Evolutionary conservation across 2,329 filamentous ascomycete genomes (phyloP).

Genomic region (Sporothrix mexicana): DNA sequence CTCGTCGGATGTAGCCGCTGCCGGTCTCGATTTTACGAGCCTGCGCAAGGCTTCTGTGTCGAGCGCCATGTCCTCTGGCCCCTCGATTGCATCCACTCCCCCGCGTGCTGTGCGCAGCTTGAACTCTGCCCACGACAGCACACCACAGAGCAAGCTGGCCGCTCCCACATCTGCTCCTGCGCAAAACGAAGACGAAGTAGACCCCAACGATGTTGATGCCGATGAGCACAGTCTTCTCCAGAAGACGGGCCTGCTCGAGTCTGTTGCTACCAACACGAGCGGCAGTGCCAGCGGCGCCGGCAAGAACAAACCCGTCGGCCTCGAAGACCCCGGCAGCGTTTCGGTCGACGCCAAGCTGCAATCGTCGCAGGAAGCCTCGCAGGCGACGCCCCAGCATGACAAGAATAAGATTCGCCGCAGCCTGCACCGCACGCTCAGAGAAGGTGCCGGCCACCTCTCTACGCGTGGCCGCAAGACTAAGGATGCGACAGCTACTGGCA

Average conservation of each 20-base stretch:
- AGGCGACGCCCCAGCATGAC: constrained; percentile 46
- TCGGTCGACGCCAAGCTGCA: constrained; percentile 25
- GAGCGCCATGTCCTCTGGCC: constrained; percentile 49
- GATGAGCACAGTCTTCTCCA: constrained; percentile 71
- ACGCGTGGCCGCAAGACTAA: constrained; percentile 78
- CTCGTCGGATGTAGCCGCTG: constrained; percentile 51
- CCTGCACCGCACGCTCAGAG: constrained; percentile 86
- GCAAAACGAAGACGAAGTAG: constrained; percentile 35
- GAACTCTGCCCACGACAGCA: constrained; percentile 43
- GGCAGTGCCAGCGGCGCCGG: neutral
- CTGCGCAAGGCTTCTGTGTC: constrained; percentile 53
- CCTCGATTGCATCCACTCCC: constrained; percentile 44
- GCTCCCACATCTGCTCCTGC: constrained; percentile 9
- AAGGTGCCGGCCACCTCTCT: constrained; percentile 70
- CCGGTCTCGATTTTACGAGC: constrained; percentile 46
- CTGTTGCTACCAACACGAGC: constrained; percentile 37
- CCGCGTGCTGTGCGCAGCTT: constrained; percentile 44
- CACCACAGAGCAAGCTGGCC: neutral
- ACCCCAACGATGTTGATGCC: constrained; percentile 61
- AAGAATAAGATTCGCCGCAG: constrained; percentile 79
- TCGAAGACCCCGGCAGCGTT: neutral
- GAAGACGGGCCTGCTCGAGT: constrained; percentile 68
- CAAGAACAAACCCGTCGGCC: constrained; percentile 25
- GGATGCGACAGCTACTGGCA: constrained; percentile 51
- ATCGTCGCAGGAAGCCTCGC: constrained; percentile 37